Base-by-base conservation (phyloP, 306 rosid species). In the Lupinus albus region DNA sequence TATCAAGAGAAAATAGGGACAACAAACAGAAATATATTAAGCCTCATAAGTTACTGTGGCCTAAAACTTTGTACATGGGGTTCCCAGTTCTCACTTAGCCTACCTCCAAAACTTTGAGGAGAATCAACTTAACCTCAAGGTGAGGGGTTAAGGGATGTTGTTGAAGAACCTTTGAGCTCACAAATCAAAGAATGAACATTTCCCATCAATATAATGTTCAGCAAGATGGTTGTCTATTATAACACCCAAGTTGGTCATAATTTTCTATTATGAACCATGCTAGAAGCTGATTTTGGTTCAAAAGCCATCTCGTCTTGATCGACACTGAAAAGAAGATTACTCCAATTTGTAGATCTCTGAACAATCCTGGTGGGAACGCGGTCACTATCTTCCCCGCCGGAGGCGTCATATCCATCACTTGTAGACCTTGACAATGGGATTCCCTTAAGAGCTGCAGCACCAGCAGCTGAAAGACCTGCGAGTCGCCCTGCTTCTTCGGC, bases 351-450 rank as follows among this genome's bases (percentile, higher is more conserved):
- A 0, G 96, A 80, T 70, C 92, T 87, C 57, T 84, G 92, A 52
- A 85, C 78, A 54, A 90, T 71, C 78, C 96, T 82, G 3, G 91
- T 80, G 11, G 95, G 97, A 70, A 93, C 92, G 45, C 87, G 82
- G 76, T 93, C 99, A 21, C 99, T 93, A 11, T 93, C 99, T 74
- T 93, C 99, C 36, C 99, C 97, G 3, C 99, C 99, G 0, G 99
- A 93, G 1, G 99, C 97, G 25, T 93, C 99, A 52, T 93, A 93
- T 1, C 99, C 99, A 78, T 93, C 99, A 74, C 99, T 93, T 7
- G 97, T 86, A 20, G 99, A 93, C 82, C 95, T 87, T 14, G 97
- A 88, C 55, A 86, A 66, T 2, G 92, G 96, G 53, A 89, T 72
- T 73, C 78, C 93, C 57, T 67, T 83, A 50, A 71, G 85, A 41